These are phyloP conservation scores for Vachellia pachyceras DNA, from an alignment of 306 rosid genomes.

Conservation along the genomic window DNA sequence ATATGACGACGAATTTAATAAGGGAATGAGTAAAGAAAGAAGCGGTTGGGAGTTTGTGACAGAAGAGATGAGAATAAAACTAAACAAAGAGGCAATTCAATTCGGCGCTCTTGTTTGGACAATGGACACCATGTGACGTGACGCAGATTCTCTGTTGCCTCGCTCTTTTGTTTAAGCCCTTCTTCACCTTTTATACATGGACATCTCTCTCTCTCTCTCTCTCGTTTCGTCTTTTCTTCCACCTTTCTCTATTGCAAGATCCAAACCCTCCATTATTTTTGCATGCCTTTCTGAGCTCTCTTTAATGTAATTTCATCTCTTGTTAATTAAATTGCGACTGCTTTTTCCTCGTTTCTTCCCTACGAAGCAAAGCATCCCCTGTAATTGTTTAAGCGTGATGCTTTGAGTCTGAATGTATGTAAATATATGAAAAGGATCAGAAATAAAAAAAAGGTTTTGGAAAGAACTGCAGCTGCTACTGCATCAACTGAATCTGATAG, in stretches of 20 bases:
- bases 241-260: constrained; percentile 7
- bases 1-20: background rate
- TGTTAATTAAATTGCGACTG: background rate
- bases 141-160: background rate
- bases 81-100: background rate
- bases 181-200: background rate
- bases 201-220: background rate
- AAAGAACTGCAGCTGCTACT: too few species aligned
- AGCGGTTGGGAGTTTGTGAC: background rate
- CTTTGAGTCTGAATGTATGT: too few species aligned
- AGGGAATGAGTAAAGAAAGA: background rate
- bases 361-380: background rate
- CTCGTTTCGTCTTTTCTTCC: background rate
- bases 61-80: background rate
- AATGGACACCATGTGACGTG: constrained; percentile 22
- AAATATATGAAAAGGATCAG: too few species aligned
- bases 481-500: too few species aligned
- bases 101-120: constrained; percentile 39
- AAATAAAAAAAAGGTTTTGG: too few species aligned
- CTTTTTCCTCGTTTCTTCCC: constrained; percentile 44
- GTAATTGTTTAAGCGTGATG: too few species aligned
- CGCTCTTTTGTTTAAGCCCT: background rate
- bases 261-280: constrained; percentile 3
- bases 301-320: background rate
- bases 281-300: background rate